phyloP scores from a whole-genome alignment of 331 rosid genomes.

The Arachis monticola region DNA sequence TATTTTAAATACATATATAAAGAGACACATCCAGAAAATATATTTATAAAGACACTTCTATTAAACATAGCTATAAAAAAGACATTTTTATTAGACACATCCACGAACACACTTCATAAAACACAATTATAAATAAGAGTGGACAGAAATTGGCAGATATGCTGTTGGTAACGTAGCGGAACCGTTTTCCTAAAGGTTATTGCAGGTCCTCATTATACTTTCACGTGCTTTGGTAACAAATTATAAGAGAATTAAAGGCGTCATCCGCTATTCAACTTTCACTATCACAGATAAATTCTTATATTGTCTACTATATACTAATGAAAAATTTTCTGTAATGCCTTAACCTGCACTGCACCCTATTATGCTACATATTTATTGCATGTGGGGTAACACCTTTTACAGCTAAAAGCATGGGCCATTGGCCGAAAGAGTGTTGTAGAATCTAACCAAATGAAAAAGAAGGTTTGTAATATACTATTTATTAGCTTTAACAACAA shows the following conservation, averaged over 20 bases:
- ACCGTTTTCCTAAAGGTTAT: slow-evolving; percentile 2
- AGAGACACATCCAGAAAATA: too few species aligned
- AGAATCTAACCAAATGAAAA: not conserved
- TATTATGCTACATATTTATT: slow-evolving; percentile 28
- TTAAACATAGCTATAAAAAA: too few species aligned
- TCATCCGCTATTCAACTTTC: slow-evolving; percentile 29
- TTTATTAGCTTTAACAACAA: slow-evolving; percentile 25
- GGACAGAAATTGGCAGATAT: too few species aligned
- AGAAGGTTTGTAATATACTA: not conserved
- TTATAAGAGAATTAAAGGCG: slow-evolving; percentile 2
- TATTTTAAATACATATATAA: too few species aligned
- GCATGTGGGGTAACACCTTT: slow-evolving; percentile 18
- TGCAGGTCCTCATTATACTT: slow-evolving; percentile 24
- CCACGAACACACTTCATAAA: too few species aligned
- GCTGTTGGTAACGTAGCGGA: too few species aligned
- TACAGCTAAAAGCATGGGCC: slow-evolving; percentile 10
- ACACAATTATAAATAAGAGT: too few species aligned
- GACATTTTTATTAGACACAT: too few species aligned
- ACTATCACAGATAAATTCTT: slow-evolving; percentile 17
- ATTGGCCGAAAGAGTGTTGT: slow-evolving; percentile 5
- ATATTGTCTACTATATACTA: not conserved
- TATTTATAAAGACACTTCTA: too few species aligned
- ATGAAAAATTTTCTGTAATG: slow-evolving; percentile 3
- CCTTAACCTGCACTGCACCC: slow-evolving; percentile 33
- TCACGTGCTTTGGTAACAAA: slow-evolving; percentile 26